Conservation (phyloP, 2,329 filamentous ascomycete species). For the Sarocladium strictum region DNA sequence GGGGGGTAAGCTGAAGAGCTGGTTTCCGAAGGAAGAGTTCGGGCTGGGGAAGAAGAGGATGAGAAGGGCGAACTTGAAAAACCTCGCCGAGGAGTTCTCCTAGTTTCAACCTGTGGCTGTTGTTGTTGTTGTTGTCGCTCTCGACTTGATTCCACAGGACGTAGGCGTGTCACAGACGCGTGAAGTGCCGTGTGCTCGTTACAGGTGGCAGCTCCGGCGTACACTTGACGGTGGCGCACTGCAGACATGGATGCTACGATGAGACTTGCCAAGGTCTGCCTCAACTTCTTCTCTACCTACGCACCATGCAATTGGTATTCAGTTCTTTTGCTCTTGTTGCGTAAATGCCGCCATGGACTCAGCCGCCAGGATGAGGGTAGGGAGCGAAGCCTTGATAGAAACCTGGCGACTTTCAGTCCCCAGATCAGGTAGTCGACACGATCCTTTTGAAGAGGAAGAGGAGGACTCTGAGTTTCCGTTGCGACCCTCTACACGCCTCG, state of each 20-base stretch:
- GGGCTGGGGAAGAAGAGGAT: background rate
- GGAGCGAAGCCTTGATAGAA: slow-evolving; percentile 13
- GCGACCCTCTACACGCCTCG: slow-evolving; percentile 25
- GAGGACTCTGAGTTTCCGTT: slow-evolving; percentile 23
- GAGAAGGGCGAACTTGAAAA: background rate
- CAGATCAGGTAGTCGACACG: slow-evolving; percentile 27
- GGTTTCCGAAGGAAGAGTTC: slow-evolving; percentile 4
- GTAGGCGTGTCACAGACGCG: no score
- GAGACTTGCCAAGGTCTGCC: no score
- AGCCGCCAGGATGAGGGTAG: background rate
- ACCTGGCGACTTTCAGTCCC: slow-evolving; percentile 30
- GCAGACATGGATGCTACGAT: no score
- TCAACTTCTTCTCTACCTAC: no score
- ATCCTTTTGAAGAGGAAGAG: slow-evolving; percentile 25
- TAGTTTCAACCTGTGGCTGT: no score
- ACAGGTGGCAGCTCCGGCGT: no score
- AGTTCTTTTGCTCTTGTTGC: no score
- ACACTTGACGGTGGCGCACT: no score
- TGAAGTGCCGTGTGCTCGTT: no score
- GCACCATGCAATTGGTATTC: no score
- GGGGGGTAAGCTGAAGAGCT: background rate
- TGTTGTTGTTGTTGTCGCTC: no score
- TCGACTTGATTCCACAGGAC: no score
- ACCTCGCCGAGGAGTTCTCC: background rate
- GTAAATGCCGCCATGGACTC: slow-evolving; percentile 12